A percentile compares a stretch with the other conserved stretches of the same genome.
Evolutionary conservation across 208 protist species (phyloP).

Genomic region (Leishmania guyanensis): DNA sequence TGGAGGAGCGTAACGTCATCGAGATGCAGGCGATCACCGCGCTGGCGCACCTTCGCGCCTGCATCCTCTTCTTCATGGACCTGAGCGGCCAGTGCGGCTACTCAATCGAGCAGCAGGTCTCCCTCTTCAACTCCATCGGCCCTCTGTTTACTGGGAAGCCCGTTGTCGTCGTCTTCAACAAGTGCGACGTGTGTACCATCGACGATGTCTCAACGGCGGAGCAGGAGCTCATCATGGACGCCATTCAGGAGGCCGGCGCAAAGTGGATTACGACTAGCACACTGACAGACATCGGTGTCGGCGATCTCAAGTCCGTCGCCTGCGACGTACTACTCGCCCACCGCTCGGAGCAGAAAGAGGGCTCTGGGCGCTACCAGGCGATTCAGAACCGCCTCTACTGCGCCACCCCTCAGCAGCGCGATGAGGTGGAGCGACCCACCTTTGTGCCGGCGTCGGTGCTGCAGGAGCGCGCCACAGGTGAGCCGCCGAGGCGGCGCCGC

Average conservation of each 20-base stretch:
- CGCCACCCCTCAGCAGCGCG: constrained; percentile 86
- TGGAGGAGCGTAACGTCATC: constrained; percentile 99
- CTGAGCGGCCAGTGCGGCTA: constrained; percentile 98
- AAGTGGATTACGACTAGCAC: constrained; percentile 95
- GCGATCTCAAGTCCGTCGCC: constrained; percentile 90
- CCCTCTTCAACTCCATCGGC: constrained; percentile 98
- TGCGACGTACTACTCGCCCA: constrained; percentile 96
- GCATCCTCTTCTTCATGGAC: constrained; percentile 99
- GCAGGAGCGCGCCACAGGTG: constrained; percentile 37
- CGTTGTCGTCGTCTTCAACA: constrained; percentile 99
- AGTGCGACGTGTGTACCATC: constrained; percentile 97
- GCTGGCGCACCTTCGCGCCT: constrained; percentile 97
- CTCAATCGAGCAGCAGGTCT: constrained; percentile 97
- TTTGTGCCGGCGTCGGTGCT: constrained; percentile 86
- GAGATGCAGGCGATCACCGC: constrained; percentile 99
- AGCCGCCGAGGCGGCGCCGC: constrained; percentile 50
- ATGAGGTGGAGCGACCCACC: constrained; percentile 75
- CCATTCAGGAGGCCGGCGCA: constrained; percentile 80
- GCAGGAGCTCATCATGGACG: constrained; percentile 80
- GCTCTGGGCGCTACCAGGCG: constrained; percentile 89
- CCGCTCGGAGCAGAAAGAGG: constrained; percentile 95
- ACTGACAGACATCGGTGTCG: constrained; percentile 95
- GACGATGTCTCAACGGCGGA: constrained; percentile 90
- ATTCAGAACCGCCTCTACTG: constrained; percentile 94
- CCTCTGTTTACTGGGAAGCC: constrained; percentile 99